phyloP scores from a whole-genome alignment of 176 grass and related monocot species.

The Oryza longistaminata region DNA sequence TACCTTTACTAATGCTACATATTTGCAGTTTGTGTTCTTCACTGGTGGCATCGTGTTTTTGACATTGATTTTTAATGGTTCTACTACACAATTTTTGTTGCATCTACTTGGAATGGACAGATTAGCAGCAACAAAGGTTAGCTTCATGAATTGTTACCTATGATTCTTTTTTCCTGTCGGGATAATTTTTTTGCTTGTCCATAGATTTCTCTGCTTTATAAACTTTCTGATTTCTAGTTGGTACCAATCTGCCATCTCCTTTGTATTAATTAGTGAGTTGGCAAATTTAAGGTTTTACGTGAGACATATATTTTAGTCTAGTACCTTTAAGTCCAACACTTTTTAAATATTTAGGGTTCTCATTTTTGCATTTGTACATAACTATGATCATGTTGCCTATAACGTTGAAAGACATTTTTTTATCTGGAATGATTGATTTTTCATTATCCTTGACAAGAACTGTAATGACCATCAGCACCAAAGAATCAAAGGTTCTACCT shows the following conservation, averaged over 20 bases:
- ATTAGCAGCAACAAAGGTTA: constrained; percentile 81
- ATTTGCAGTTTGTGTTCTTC: constrained; percentile 94
- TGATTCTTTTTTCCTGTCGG: not conserved
- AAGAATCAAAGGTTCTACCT: not conserved
- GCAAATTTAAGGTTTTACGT: constrained; percentile 10
- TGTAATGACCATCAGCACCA: not conserved
- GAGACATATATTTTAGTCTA: not conserved
- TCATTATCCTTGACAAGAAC: not conserved
- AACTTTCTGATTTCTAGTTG: not conserved
- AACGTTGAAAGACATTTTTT: not conserved
- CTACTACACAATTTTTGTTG: constrained; percentile 86
- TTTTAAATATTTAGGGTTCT: not conserved
- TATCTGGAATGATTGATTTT: not conserved
- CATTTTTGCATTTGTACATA: not conserved
- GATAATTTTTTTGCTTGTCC: not conserved
- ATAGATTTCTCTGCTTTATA: constrained; percentile 5
- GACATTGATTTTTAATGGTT: constrained; percentile 90
- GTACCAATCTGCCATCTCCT: not conserved
- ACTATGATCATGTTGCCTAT: not conserved
- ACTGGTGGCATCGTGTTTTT: constrained; percentile 92
- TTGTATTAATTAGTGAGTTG: not conserved
- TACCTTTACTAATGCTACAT: constrained; percentile 31
- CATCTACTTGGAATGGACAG: constrained; percentile 64
- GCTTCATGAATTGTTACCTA: constrained; percentile 8
- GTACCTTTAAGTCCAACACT: not conserved